Conservation (phyloP, 2,329 filamentous ascomycete genomes). For the Exserohilum turcica region DNA sequence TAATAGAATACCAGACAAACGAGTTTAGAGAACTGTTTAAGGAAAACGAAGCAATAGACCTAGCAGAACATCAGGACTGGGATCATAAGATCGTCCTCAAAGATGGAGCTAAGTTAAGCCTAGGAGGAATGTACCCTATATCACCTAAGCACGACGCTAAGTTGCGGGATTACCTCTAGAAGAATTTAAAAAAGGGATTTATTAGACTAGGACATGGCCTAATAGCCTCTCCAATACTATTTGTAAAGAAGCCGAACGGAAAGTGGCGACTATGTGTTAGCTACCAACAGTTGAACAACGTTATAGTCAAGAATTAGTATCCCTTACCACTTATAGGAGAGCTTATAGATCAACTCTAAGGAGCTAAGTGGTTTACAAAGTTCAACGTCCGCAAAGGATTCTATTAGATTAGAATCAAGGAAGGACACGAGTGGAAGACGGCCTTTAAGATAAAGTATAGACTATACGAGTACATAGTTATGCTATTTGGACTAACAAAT, state of each 20-base stretch:
- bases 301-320: neutral
- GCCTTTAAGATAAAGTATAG: neutral
- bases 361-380: neutral
- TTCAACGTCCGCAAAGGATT: neutral
- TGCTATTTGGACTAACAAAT: neutral
- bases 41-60: neutral
- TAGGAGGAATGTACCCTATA: constrained; percentile 1
- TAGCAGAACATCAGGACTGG: neutral
- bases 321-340: neutral
- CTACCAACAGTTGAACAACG: neutral
- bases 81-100: neutral
- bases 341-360: neutral
- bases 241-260: neutral
- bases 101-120: neutral
- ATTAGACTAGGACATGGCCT: neutral
- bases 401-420: neutral
- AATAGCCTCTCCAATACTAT: neutral
- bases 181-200: constrained; percentile 1
- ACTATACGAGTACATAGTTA: neutral
- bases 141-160: neutral
- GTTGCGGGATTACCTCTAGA: neutral
- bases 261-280: neutral
- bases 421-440: neutral
- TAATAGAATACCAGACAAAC: neutral
- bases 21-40: neutral